These are phyloP conservation scores for Paecilomyces variotii DNA, from an alignment of 2,329 filamentous ascomycete species.

Conservation along the genomic window DNA sequence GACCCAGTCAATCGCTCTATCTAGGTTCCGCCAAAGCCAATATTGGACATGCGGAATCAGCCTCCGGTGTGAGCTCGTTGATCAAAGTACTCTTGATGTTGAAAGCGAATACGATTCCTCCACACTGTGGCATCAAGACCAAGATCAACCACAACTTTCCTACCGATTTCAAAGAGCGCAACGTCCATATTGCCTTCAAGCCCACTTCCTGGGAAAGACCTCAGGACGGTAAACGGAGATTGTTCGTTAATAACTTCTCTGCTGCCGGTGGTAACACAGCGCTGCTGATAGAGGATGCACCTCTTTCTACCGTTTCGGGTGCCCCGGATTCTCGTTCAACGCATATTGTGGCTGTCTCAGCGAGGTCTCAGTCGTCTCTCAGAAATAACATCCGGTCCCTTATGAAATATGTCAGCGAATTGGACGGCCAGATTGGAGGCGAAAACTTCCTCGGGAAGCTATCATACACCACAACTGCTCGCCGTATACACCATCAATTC, in stretches of 20 bases:
- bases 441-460: conserved; percentile 47
- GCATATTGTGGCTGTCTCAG: conserved; percentile 53
- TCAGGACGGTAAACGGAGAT: conserved; percentile 24
- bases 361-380: conserved; percentile 44
- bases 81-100: conserved; percentile 60
- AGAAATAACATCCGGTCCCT: conserved; percentile 50
- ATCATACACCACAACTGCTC: conserved; percentile 60
- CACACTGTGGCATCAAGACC: conserved; percentile 59
- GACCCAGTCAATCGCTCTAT: conserved; percentile 23
- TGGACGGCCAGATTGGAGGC: conserved; percentile 18
- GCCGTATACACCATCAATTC: conserved; percentile 37
- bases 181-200: conserved; percentile 37
- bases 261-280: conserved; percentile 66
- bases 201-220: conserved; percentile 25
- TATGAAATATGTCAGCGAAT: conserved; percentile 47
- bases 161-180: conserved; percentile 23
- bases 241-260: conserved; percentile 58
- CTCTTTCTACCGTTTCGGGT: conserved; percentile 24
- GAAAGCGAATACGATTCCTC: conserved; percentile 55
- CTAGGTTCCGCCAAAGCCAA: conserved; percentile 29
- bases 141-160: conserved; percentile 27
- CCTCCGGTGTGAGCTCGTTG: conserved; percentile 33
- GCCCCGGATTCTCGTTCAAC: conserved; percentile 45
- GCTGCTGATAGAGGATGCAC: conserved; percentile 56
- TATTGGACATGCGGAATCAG: conserved; percentile 39